phyloP scores from a whole-genome alignment of 2,329 filamentous ascomycete genomes.

The Pseudogymnoascus sp. region DNA sequence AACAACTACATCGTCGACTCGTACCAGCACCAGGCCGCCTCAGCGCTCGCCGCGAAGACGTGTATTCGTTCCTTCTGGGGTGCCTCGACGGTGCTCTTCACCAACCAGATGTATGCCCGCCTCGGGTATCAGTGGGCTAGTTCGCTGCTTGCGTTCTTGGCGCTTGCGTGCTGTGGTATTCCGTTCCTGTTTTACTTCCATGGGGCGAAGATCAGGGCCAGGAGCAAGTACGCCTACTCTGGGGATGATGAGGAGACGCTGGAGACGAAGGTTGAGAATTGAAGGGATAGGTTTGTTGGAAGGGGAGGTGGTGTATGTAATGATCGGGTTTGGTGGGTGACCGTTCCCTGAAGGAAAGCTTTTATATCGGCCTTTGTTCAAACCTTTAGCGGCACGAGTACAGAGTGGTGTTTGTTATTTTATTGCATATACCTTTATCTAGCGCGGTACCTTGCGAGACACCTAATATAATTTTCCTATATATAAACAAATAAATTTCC shows the following conservation, averaged over 20 bases:
- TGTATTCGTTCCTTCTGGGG: slow-evolving; percentile 77
- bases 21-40: slow-evolving; percentile 70
- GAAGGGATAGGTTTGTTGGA: background rate
- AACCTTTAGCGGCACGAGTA: background rate
- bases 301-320: background rate
- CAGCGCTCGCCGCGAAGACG: slow-evolving; percentile 75
- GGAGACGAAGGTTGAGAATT: slow-evolving; percentile 1
- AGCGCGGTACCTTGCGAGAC: slow-evolving; percentile 1
- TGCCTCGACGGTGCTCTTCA: slow-evolving; percentile 71
- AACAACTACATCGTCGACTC: slow-evolving; percentile 57
- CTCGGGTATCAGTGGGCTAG: slow-evolving; percentile 73
- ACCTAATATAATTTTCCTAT: slow-evolving; percentile 8
- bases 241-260: slow-evolving; percentile 44
- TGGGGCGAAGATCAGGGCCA: slow-evolving; percentile 62
- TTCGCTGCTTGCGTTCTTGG: slow-evolving; percentile 65
- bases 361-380: background rate
- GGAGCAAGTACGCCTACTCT: slow-evolving; percentile 68
- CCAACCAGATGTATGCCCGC: slow-evolving; percentile 70
- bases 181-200: slow-evolving; percentile 77
- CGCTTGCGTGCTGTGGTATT: slow-evolving; percentile 71
- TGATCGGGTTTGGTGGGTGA: background rate
- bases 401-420: background rate
- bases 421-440: slow-evolving; percentile 10
- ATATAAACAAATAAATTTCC: background rate
- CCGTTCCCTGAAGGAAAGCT: background rate